Evolutionary conservation across 2,329 filamentous ascomycete species (phyloP).

Genomic region (Pseudodiploospora longispora): DNA sequence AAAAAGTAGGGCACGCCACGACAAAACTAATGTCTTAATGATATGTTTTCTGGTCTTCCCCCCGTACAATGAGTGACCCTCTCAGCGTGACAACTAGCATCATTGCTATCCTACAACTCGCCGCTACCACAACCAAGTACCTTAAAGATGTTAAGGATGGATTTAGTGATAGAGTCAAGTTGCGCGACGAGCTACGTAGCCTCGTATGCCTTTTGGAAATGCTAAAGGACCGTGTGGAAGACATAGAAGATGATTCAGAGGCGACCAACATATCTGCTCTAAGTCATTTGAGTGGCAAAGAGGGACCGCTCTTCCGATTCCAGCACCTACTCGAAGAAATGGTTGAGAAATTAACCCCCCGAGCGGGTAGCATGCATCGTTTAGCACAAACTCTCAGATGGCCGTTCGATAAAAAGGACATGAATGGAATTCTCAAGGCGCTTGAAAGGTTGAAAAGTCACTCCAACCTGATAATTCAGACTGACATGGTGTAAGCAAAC

Average conservation of each 20-base stretch:
- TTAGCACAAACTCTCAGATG: no score
- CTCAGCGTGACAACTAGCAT: not conserved
- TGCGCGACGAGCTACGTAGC: slow-evolving; percentile 6
- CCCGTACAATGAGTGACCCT: not conserved
- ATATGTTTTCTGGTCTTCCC: no score
- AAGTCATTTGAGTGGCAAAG: slow-evolving; percentile 3
- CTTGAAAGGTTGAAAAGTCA: slow-evolving; percentile 1
- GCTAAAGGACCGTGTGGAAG: slow-evolving; percentile 6
- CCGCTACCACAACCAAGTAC: not conserved
- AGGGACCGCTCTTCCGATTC: not conserved
- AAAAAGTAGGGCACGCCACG: no score
- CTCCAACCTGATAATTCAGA: slow-evolving; percentile 1
- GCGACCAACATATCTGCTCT: not conserved
- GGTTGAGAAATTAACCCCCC: not conserved
- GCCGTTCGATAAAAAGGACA: not conserved
- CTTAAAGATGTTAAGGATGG: slow-evolving; percentile 4
- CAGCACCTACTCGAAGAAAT: no score
- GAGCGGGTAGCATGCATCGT: not conserved
- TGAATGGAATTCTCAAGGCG: not conserved
- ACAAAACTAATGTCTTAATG: no score
- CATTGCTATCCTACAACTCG: slow-evolving; percentile 3
- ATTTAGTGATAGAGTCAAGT: slow-evolving; percentile 4
- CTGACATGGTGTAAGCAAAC: not conserved
- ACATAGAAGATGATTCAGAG: not conserved
- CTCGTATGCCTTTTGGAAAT: slow-evolving; percentile 6